These are phyloP conservation scores for Camelina hispida DNA, from an alignment of 345 rosid species.

Conservation along the genomic window DNA sequence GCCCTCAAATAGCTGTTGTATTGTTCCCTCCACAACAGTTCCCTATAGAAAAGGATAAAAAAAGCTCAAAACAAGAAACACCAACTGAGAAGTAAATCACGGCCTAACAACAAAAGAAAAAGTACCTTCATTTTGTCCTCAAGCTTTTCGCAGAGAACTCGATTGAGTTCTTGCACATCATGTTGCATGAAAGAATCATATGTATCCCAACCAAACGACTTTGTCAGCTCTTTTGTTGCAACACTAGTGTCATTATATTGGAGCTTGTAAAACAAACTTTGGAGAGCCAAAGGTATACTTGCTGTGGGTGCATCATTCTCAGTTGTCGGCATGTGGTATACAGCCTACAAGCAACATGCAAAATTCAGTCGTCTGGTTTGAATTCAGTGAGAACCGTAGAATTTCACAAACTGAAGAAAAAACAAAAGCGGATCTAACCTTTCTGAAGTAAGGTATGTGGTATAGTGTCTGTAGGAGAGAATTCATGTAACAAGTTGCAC, in stretches of 20 bases:
- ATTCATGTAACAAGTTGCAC: slow-evolving; percentile 99
- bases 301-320: slow-evolving; percentile 91
- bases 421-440: slow-evolving; percentile 53
- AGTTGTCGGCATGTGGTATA: slow-evolving; percentile 98
- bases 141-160: slow-evolving; percentile 93
- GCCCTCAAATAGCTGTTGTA: slow-evolving; percentile 96
- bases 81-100: slow-evolving; percentile 28
- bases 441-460: slow-evolving; percentile 95
- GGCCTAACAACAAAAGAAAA: slow-evolving; percentile 14
- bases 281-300: slow-evolving; percentile 95
- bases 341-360: slow-evolving; percentile 64
- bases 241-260: slow-evolving; percentile 93
- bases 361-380: slow-evolving; percentile 25
- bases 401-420: slow-evolving; percentile 16
- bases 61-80: slow-evolving; percentile 4
- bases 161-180: slow-evolving; percentile 96
- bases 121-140: slow-evolving; percentile 97
- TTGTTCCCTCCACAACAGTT: slow-evolving; percentile 97
- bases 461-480: slow-evolving; percentile 91
- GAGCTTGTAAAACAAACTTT: slow-evolving; percentile 97
- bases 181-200: slow-evolving; percentile 99
- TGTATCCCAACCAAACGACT: slow-evolving; percentile 98
- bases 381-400: slow-evolving; percentile 1
- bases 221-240: slow-evolving; percentile 93
- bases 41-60: slow-evolving; percentile 54